phyloP scores from a whole-genome alignment of 1,139 yeast species.

The Saccharomyces hybrid region DNA sequence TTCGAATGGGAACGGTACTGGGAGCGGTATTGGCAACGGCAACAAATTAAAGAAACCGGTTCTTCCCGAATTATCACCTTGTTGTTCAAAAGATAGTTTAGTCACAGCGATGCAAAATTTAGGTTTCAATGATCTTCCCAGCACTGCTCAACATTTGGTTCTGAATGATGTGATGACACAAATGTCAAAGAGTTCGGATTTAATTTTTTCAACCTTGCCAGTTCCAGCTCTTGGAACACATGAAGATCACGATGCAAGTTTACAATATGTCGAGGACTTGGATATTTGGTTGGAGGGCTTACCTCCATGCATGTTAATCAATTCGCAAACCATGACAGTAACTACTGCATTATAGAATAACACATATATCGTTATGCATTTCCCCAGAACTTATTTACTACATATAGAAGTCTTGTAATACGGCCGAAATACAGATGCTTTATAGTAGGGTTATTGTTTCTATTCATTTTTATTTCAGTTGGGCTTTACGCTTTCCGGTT shows the following conservation, averaged over 20 bases:
- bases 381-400: conserved; percentile 1
- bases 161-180: conserved; percentile 75
- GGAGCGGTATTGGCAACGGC: background rate
- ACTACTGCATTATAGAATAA: conserved; percentile 64
- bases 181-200: conserved; percentile 53
- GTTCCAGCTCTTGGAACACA: conserved; percentile 82
- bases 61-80: conserved; percentile 24
- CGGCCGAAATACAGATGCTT: background rate
- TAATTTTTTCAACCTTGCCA: conserved; percentile 83
- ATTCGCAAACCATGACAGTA: conserved; percentile 91
- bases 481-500: conserved; percentile 2
- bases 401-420: background rate
- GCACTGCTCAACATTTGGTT: conserved; percentile 83
- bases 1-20: background rate
- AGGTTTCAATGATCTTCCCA: conserved; percentile 79
- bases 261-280: conserved; percentile 67
- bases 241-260: conserved; percentile 54
- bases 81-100: conserved; percentile 24
- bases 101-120: conserved; percentile 36
- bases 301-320: conserved; percentile 74
- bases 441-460: background rate
- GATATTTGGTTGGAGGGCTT: conserved; percentile 74
- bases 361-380: background rate
- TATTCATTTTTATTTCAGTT: background rate
- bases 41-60: conserved; percentile 12